Evolutionary conservation across 2,329 filamentous ascomycete species (phyloP), one percentile per base, ranked within the genome.

Genomic region (Myotisia sp.): DNA sequence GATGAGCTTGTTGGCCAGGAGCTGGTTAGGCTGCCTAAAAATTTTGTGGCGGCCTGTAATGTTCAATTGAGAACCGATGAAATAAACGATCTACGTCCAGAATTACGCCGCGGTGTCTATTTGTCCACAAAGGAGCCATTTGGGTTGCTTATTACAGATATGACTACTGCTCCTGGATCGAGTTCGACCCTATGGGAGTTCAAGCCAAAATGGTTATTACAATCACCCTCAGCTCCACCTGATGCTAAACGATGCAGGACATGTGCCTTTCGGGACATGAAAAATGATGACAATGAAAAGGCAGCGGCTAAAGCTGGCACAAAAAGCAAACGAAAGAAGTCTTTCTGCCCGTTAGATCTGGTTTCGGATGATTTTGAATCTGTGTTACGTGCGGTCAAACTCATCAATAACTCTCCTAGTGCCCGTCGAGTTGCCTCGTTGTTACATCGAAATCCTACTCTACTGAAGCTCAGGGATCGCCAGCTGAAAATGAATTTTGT

Each of bases 161-260:
- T 87, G 79, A 69, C 67, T 2, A 60, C 63, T 5, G 47, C 47
- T 18, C 45, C 47, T 6, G 52, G 52, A 10, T 47, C 52, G 0
- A 49, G 48, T 3, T 47, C 49, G 30, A 53, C 30, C 28, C 51
- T 79, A 20, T 60, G 81, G 37, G 79, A 87, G 52, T 79, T 87
- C 58, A 90, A 90, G 52, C 81, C 82, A 9, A 90, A 90, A 56
- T 90, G 82, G 82, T 68, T 90, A 17, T 60, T 67, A 6, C 80
- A 85, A 52, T 86, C 80, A 2, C 79, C 76, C 3, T 74, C 71
- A 23, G 80, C 81, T 0, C 82, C 81, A 1, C 17, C 50, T 0
- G 55, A 59, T 18, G 70, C 79, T 26, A 68, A 63, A 33, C 66
- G 79, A 33, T 90, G 82, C 57, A 73, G 82, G 20, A 84, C 78